Conservation (phyloP, 306 rosid species). For the Corylus heterophylla region DNA sequence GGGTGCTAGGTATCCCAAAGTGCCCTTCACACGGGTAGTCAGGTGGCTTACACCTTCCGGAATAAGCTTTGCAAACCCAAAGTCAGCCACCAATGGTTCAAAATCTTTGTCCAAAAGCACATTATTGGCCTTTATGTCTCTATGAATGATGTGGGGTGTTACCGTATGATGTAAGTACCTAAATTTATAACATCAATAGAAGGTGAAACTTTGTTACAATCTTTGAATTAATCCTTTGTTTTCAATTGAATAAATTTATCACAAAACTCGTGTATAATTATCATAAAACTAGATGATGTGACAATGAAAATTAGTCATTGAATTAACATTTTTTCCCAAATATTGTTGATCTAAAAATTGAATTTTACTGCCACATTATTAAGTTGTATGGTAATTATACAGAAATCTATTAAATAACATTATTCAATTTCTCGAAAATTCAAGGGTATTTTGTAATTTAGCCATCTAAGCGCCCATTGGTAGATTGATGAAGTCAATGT, state of each 20-base stretch:
- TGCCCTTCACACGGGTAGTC: slow-evolving; percentile 90
- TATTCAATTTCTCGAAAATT: too few species aligned
- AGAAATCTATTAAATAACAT: too few species aligned
- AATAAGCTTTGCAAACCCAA: slow-evolving; percentile 88
- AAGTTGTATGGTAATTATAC: too few species aligned
- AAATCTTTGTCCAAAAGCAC: slow-evolving; percentile 74
- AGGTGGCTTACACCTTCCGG: slow-evolving; percentile 92
- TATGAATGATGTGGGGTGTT: slow-evolving; percentile 80
- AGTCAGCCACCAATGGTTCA: slow-evolving; percentile 79
- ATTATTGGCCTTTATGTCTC: slow-evolving; percentile 88
- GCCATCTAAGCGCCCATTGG: neutral
- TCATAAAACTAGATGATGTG: too few species aligned
- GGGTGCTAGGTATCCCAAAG: slow-evolving; percentile 82
- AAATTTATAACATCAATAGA: neutral
- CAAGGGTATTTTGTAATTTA: neutral
- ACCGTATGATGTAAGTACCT: slow-evolving; percentile 89
- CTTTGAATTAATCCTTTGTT: neutral
- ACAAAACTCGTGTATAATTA: too few species aligned
- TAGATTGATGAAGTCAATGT: neutral
- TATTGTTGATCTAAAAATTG: too few species aligned
- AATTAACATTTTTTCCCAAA: too few species aligned
- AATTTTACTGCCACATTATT: too few species aligned
- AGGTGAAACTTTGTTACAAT: neutral
- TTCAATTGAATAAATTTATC: neutral
- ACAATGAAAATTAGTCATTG: too few species aligned